These are phyloP conservation scores for Candida montana DNA, from an alignment of 805 yeast species.

Conservation along the genomic window DNA sequence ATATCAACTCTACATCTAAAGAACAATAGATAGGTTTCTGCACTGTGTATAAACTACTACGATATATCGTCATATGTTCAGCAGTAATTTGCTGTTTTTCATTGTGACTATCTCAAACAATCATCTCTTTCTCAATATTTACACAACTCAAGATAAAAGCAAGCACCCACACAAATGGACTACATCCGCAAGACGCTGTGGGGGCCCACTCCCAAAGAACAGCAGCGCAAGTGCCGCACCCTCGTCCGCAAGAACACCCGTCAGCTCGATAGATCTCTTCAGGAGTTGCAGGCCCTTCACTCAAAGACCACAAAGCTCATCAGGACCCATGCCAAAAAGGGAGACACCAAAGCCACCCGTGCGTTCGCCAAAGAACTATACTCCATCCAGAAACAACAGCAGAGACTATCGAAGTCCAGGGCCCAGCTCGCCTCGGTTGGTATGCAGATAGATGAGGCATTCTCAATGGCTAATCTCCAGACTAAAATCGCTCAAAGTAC, in stretches of 20 bases:
- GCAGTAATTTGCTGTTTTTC: too few relatives aligned
- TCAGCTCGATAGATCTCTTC: slow-evolving; percentile 61
- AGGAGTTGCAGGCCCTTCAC: slow-evolving; percentile 61
- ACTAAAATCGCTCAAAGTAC: slow-evolving; percentile 78
- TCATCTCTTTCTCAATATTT: too few relatives aligned
- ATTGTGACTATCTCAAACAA: too few relatives aligned
- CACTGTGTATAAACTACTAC: too few relatives aligned
- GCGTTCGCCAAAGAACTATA: slow-evolving; percentile 79
- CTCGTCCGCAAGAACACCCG: slow-evolving; percentile 80
- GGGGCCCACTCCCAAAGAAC: slow-evolving; percentile 97
- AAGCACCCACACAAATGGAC: slow-evolving; percentile 61
- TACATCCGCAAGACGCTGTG: slow-evolving; percentile 79
- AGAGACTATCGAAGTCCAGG: slow-evolving; percentile 68
- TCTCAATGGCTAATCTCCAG: slow-evolving; percentile 76
- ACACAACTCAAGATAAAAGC: too few relatives aligned
- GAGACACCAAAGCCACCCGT: slow-evolving; percentile 70
- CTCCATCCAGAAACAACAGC: slow-evolving; percentile 65
- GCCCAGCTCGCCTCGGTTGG: slow-evolving; percentile 83
- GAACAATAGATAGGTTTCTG: too few relatives aligned
- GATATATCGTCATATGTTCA: too few relatives aligned
- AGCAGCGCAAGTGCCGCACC: slow-evolving; percentile 67
- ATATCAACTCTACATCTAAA: too few relatives aligned
- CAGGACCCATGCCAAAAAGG: slow-evolving; percentile 66
- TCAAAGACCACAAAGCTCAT: slow-evolving; percentile 75
- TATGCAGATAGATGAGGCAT: slow-evolving; percentile 88